Percentiles rank a stretch among this genome's conserved stretches.
phyloP scores from a whole-genome alignment of 2,329 filamentous ascomycete species.

The Sporothrix variecibatus region DNA sequence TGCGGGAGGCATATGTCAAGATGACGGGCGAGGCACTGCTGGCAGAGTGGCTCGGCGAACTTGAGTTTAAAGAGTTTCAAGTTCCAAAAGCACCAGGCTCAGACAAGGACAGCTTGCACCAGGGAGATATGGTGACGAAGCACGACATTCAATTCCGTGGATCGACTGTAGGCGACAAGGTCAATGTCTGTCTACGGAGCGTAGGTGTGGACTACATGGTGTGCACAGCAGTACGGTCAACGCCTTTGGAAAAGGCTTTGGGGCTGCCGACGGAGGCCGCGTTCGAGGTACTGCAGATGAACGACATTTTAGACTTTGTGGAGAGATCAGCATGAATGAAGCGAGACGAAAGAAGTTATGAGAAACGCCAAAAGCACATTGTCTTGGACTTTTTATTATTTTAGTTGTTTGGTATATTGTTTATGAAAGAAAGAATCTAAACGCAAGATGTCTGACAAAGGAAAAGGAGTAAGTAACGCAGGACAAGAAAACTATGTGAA shows the following conservation, averaged over 20 bases:
- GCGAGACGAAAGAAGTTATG: neutral
- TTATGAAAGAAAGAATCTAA: neutral
- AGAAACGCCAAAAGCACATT: neutral
- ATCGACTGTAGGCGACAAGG: slow-evolving; percentile 44
- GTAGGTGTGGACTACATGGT: slow-evolving; percentile 57
- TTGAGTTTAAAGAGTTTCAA: slow-evolving; percentile 67
- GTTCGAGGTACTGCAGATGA: slow-evolving; percentile 48
- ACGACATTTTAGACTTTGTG: slow-evolving; percentile 49
- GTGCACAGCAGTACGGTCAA: slow-evolving; percentile 52
- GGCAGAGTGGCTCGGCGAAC: slow-evolving; percentile 68
- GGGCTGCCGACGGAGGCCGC: slow-evolving; percentile 42
- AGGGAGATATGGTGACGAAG: slow-evolving; percentile 38
- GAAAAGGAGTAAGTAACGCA: neutral
- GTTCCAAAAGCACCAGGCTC: slow-evolving; percentile 45
- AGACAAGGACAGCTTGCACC: slow-evolving; percentile 33
- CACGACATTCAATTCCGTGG: slow-evolving; percentile 47
- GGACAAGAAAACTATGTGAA: neutral
- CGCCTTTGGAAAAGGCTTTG: slow-evolving; percentile 41
- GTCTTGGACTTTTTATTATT: slow-evolving; percentile 2
- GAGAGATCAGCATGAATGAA: slow-evolving; percentile 35
- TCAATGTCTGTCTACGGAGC: slow-evolving; percentile 47
- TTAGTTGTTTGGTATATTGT: neutral
- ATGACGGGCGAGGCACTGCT: slow-evolving; percentile 77
- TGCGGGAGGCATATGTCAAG: slow-evolving; percentile 81
- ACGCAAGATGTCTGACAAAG: neutral